Base-by-base conservation (phyloP, 2,329 filamentous ascomycete genomes). In the Plectosphaerella plurivora region DNA sequence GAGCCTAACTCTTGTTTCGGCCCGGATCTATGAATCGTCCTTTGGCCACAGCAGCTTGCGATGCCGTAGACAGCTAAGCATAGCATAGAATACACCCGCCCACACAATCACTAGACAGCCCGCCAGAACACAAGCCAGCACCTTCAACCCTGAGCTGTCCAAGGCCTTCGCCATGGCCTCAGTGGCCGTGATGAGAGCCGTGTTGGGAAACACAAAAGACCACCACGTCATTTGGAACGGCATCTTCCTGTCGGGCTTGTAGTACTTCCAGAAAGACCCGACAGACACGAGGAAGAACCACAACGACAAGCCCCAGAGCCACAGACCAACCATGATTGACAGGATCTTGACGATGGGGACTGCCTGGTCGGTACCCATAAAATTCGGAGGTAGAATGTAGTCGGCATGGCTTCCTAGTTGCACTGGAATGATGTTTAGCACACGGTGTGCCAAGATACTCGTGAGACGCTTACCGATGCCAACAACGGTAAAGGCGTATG, bases 221-320 rank as follows among this genome's bases (percentile, higher is more conserved):
- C 87, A 94, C 85, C 89, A 95, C 2, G 86, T 89, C 88, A 94
- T 92, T 16, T 88, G 86, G 62, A 92, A 94, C 4, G 83, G 78
- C 73, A 91, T 82, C 53, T 76, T 79, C 37, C 78, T 77, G 11
- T 79, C 72, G 2, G 71, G 66, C 0, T 76, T 73, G 18, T 85
- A 74, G 49, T 87, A 85, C 28, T 84, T 87, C 77, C 80, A 87
- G 54, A 93, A 80, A 2, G 88, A 88, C 2, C 88, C 86, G n/a
- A 89, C 79, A 1, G 84, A 87, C 11, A 94, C 84, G 53, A 93
- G 73, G 67, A 93, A 93, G 73, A 93, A 94, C 85, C 89, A 94
- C 25, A 91, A 69, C 24, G 88, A 86, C n/a, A 94, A 71, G 0
- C 84, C 89, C 87, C 89, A 94, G 4, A 94, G 76, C 88, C 89